Evolutionary conservation across 1,284 basidiomycete genomes (phyloP), one percentile per base, ranked within the genome.

Genomic region (Hymenochaete sp.): DNA sequence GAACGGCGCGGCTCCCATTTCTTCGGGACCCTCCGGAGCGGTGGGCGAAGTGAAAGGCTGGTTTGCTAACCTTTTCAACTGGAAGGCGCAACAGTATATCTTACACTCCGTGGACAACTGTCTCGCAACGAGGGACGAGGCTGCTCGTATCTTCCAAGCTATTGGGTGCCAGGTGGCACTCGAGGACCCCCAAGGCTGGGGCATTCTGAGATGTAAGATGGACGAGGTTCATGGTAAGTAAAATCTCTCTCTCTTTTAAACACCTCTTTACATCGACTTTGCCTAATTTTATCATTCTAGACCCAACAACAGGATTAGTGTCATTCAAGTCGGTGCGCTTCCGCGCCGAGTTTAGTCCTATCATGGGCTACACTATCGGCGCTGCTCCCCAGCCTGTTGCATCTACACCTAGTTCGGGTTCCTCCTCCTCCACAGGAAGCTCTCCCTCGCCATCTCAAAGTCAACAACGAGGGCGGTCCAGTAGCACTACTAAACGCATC

Each of bases 11-110:
- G 50, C 32, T 52, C 45, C n/a, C n/a, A n/a, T n/a, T n/a, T n/a
- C n/a, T n/a, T 53, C 44, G 16, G 69, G 38, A 59, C 65, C 9
- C 70, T 53, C 68, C 36, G 68, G 69, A 45, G 71, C 72, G n/a
- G 77, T 82, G n/a, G 77, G 80, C 50, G 82, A 86, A 59, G 78
- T 86, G 62, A 83, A 82, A 56, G 84, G 82, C 33, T 87, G 83
- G 83, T 83, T 87, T 59, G 82, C 82, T 6, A 85, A 79, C 54
- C 65, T 87, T 27, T 87, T 87, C 66, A 79, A 74, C 58, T 85
- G 82, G 82, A 79, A 77, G 52, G 66, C 67, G 26, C 72, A 82
- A 57, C 67, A 71, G 11, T 78, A 77, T 49, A 69, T 80, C n/a
- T 66, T 91, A 14, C 84, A 81, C 58, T 88, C 87, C 1, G 60